Evolutionary conservation across 129 eudicot genomes (phyloP), one percentile per base, ranked within the genome.

Genomic region (Chrysanthemum lavandulifolium): DNA sequence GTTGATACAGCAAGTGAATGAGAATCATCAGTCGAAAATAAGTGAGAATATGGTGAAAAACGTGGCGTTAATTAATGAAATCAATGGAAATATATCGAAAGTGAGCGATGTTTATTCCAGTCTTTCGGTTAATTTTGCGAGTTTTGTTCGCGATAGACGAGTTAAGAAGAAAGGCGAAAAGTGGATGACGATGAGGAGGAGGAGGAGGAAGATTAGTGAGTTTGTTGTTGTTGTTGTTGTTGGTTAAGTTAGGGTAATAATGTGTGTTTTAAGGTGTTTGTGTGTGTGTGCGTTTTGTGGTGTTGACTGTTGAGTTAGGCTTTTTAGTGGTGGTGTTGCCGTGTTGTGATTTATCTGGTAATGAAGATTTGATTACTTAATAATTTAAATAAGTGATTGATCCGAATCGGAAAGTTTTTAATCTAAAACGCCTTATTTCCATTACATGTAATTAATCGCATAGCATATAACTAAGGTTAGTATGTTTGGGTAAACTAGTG

Each of bases 1-100:
- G 62, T 54, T 90, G 80, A 90, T 90, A 14, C 85, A 85, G 19
- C 88, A 85, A 66, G 94, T 87, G 68, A 85, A 90, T 79, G 87
- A 87, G 77, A 90, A 90, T 77, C 97, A 90, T 10, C 85, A 61
- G 52, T 87, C 94, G 68, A 90, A 81, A 82, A 68, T 87, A 58
- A 94, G 82, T 10, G 83, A 79, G 21, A 90, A 90, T 69, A 4
- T 90, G 81, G 91, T 80, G 29, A 87, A 82, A 68, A 90, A 90
- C 14, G 89, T 87, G 10, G 87, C 75, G 54, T 75, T 90, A 56
- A 90, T 90, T 68, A 73, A 69, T 10, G 86, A 87, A 72, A 87
- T 90, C 40, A 90, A 87, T 63, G 74, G 77, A 12, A 90, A 90
- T 78, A 87, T 90, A 4, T 67, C 87, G 8, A 87, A 73, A 69